A percentile compares a stretch with the other conserved stretches of the same genome.
phyloP scores from a whole-genome alignment of 208 protist species.

The Crithidia thermophila region DNA sequence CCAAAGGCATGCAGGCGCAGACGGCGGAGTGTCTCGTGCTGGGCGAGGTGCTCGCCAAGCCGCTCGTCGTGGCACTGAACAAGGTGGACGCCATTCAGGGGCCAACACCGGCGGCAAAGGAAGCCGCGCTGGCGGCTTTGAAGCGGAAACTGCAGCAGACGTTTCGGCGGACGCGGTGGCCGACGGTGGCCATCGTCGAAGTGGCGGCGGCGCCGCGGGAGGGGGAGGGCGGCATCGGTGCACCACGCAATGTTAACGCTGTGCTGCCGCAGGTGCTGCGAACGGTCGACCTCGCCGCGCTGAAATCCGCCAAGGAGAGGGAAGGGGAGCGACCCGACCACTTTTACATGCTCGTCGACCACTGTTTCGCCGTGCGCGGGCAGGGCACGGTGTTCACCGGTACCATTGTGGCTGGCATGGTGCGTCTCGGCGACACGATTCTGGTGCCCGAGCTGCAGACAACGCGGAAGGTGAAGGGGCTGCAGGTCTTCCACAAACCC shows the following conservation, averaged over 20 bases:
- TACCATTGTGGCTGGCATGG: slow-evolving; percentile 91
- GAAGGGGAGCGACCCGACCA: slow-evolving; percentile 4
- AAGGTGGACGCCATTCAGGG: slow-evolving; percentile 94
- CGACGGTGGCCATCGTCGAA: slow-evolving; percentile 63
- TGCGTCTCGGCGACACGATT: slow-evolving; percentile 85
- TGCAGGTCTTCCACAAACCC: slow-evolving; percentile 95
- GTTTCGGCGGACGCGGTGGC: slow-evolving; percentile 82
- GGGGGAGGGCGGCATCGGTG: neutral
- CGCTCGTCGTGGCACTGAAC: slow-evolving; percentile 96
- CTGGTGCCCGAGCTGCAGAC: slow-evolving; percentile 88
- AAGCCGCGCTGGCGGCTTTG: slow-evolving; percentile 47
- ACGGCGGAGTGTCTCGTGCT: slow-evolving; percentile 96
- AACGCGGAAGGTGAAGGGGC: slow-evolving; percentile 90
- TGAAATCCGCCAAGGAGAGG: slow-evolving; percentile 26
- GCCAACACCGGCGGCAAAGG: slow-evolving; percentile 25
- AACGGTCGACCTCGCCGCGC: slow-evolving; percentile 27
- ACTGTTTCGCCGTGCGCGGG: slow-evolving; percentile 98
- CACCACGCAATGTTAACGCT: slow-evolving; percentile 36
- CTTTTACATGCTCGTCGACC: slow-evolving; percentile 97
- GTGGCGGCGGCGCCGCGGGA: slow-evolving; percentile 63
- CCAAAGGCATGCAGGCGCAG: slow-evolving; percentile 98
- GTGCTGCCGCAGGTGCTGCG: slow-evolving; percentile 48
- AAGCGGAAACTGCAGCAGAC: slow-evolving; percentile 49
- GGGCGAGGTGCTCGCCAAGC: slow-evolving; percentile 75
- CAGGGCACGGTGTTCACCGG: slow-evolving; percentile 97